Evolutionary conservation across 2,329 filamentous ascomycete species (phyloP).

Genomic region (Fusarium hainanense): DNA sequence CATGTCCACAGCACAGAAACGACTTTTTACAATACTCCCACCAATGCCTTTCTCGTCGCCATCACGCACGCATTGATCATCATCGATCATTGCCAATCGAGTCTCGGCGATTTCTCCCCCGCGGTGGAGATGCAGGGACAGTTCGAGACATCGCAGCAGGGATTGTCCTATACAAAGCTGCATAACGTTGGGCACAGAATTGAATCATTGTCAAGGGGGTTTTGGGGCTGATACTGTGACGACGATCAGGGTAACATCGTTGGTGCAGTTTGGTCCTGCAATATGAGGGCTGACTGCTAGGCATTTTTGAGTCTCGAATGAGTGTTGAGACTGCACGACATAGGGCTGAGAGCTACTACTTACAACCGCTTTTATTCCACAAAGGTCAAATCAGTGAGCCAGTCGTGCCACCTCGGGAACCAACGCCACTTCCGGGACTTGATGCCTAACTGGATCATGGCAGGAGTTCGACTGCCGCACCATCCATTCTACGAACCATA

Average conservation of each 20-base stretch:
- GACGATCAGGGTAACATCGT: conserved; percentile 4
- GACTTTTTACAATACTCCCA: neutral
- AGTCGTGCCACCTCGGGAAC: neutral
- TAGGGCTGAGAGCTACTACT: conserved; percentile 1
- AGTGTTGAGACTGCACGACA: neutral
- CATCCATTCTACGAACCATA: neutral
- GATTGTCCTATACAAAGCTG: neutral
- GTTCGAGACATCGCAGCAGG: conserved; percentile 1
- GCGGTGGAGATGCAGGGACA: conserved; percentile 14
- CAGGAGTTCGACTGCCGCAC: neutral
- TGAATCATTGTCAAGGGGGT: neutral
- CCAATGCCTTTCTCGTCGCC: neutral
- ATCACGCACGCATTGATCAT: neutral
- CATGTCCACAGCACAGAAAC: neutral
- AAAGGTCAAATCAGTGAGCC: neutral
- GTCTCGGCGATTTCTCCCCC: neutral
- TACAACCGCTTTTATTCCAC: neutral
- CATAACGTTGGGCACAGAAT: conserved; percentile 10
- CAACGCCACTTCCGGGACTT: neutral
- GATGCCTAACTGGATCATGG: neutral
- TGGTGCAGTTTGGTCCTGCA: neutral
- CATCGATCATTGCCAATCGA: neutral
- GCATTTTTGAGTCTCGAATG: neutral
- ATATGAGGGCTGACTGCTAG: neutral
- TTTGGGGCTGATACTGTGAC: neutral